A percentile compares a stretch with the other conserved stretches of the same genome.
Evolutionary conservation across 2,329 filamentous ascomycete species (phyloP).

Genomic region (Cladobotryum protrusum): DNA sequence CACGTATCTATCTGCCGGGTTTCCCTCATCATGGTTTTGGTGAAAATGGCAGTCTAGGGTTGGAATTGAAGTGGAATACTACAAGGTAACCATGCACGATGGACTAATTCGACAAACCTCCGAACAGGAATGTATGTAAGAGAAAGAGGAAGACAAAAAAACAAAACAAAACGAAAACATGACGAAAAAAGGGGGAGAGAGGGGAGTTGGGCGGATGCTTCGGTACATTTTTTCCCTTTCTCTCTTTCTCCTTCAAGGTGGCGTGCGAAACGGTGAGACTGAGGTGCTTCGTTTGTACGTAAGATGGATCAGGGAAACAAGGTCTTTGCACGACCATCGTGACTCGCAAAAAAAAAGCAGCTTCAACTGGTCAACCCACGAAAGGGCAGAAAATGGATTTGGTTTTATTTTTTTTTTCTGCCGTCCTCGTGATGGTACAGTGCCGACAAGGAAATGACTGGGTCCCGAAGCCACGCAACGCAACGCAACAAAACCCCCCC

Average conservation of each 20-base stretch:
- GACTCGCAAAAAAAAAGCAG: constrained; percentile 10
- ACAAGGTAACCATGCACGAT: too few species aligned
- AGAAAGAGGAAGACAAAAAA: too few species aligned
- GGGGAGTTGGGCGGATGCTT: too few species aligned
- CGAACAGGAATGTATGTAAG: too few species aligned
- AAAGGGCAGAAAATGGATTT: background rate
- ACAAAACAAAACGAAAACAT: too few species aligned
- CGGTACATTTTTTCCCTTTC: too few species aligned
- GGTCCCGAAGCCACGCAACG: background rate
- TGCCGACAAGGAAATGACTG: constrained; percentile 14
- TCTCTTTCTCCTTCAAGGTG: background rate
- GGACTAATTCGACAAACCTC: too few species aligned
- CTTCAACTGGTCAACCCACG: background rate
- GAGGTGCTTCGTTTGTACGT: constrained; percentile 16
- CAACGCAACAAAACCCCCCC: background rate
- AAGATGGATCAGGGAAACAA: background rate
- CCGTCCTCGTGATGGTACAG: constrained; percentile 23
- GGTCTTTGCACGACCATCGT: constrained; percentile 11
- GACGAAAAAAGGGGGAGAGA: too few species aligned
- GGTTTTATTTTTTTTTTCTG: constrained; percentile 13
- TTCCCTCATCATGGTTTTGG: too few species aligned
- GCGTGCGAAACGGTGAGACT: constrained; percentile 11
- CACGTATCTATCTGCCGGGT: too few species aligned
- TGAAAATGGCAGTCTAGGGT: too few species aligned
- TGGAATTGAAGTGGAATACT: too few species aligned